Evolutionary conservation across 140 eudicot genomes (phyloP).

Genomic region (Anethum foeniculum): DNA sequence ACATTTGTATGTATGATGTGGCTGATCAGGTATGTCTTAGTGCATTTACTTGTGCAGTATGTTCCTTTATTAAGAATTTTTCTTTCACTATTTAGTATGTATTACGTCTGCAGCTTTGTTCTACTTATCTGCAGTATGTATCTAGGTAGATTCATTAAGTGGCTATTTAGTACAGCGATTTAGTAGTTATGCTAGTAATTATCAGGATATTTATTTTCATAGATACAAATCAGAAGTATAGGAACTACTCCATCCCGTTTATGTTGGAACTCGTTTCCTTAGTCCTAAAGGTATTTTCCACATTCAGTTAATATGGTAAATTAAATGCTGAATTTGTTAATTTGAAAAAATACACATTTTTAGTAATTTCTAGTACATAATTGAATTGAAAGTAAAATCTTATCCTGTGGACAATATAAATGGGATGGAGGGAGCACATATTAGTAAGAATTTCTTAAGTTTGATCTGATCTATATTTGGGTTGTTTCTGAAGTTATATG

Average conservation of each 20-base stretch:
- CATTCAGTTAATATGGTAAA: no score
- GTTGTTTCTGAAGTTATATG: neutral
- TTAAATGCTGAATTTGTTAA: no score
- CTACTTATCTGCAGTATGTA: neutral
- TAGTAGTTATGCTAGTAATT: neutral
- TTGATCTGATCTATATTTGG: neutral
- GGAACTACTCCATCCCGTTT: neutral
- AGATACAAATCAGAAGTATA: neutral
- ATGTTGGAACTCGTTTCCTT: no score
- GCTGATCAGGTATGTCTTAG: slow-evolving; percentile 77
- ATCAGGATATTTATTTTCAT: neutral
- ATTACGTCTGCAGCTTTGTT: neutral
- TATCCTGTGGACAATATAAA: no score
- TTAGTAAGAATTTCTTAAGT: neutral
- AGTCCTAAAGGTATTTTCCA: no score
- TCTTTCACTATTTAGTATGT: no score
- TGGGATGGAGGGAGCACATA: neutral
- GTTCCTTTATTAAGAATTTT: neutral
- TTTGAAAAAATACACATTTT: no score
- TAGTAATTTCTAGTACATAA: no score
- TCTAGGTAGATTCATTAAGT: neutral
- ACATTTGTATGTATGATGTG: slow-evolving; percentile 89
- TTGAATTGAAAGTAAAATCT: no score
- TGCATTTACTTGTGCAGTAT: neutral
- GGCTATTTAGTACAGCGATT: neutral